Evolutionary conservation across 1,284 basidiomycete genomes (phyloP), one percentile per base, ranked within the genome.

Genomic region (Fistulina hepatica): DNA sequence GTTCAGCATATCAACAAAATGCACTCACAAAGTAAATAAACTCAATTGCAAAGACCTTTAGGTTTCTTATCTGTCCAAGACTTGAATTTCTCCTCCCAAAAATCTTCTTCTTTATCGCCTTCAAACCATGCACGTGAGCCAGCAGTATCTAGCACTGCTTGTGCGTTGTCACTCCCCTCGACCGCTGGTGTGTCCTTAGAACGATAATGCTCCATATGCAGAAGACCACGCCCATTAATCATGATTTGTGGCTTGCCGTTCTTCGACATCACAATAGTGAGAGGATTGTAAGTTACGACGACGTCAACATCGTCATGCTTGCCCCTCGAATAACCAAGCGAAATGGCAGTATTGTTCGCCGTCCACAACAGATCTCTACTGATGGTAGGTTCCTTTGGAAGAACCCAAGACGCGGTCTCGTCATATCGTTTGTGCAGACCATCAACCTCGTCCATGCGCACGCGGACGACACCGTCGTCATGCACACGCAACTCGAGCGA

Each of bases 171-270:
- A 20, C 57, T 48, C 30, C 65, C 67, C 37, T 61, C 57, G 0
- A 56, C 59, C 38, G 64, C 55, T n/a, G 59, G 56, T 20, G 57
- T 57, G 20, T 60, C 54, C 60, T 90, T 89, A 22, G 65, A 68
- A 39, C 91, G 73, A 68, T 91, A 97, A 59, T 98, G 95, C 56
- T 99, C 95, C 89, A 98, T 92, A 55, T 98, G 92, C 48, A 99
- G 67, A 20, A 99, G 69, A 1, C 85, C 83, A 28, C 81, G 72
- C 8, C 89, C 90, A 52, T 99, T 99, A 37, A 98, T 63, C 3
- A 93, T 76, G 39, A 97, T 70, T 53, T 95, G 84, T 41, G 84
- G 80, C 49, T 74, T 76, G 5, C 85, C 89, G 42, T 76, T 69
- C 26, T 81, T 72, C 33, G 75, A 63, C 46, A 94, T 66, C 3